Conservation (phyloP, 1,284 basidiomycete species). For the Papiliotrema flavescens region DNA sequence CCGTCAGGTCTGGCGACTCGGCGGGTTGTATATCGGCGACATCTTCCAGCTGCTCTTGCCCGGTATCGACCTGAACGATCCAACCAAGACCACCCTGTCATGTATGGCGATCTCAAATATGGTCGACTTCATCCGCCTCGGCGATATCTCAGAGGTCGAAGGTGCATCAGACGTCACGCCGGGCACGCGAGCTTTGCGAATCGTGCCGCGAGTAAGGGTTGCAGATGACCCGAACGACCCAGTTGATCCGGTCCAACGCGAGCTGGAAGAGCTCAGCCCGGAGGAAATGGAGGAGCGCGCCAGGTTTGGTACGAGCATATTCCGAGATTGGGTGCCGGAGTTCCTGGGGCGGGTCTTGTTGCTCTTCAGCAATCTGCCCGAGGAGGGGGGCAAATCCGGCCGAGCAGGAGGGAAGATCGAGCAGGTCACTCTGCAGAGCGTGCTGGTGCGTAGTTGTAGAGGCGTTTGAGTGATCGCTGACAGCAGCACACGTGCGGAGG, state of each 20-base stretch:
- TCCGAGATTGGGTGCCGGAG: slow-evolving; percentile 76
- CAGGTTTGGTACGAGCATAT: slow-evolving; percentile 40
- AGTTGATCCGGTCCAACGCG: slow-evolving; percentile 34
- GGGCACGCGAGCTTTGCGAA: slow-evolving; percentile 29
- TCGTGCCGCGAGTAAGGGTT: slow-evolving; percentile 16
- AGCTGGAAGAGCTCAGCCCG: slow-evolving; percentile 34
- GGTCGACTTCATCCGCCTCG: slow-evolving; percentile 73
- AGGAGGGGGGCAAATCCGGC: slow-evolving; percentile 56
- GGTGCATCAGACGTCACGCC: slow-evolving; percentile 14
- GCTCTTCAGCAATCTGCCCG: slow-evolving; percentile 88
- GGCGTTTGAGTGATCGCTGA: neutral
- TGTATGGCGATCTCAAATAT: slow-evolving; percentile 61
- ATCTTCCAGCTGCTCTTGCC: slow-evolving; percentile 87
- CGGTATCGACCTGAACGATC: slow-evolving; percentile 71
- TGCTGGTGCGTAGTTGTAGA: slow-evolving; percentile 20
- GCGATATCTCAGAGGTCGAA: slow-evolving; percentile 42
- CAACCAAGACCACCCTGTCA: slow-evolving; percentile 66
- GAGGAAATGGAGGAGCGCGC: slow-evolving; percentile 42
- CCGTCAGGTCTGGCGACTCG: slow-evolving; percentile 68
- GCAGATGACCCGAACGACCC: slow-evolving; percentile 44
- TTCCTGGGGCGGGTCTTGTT: slow-evolving; percentile 82
- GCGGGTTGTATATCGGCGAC: slow-evolving; percentile 83
- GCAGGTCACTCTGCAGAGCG: slow-evolving; percentile 35
- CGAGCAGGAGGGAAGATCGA: slow-evolving; percentile 50
- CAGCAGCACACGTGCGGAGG: slow-evolving; percentile 51